Percentiles rank a stretch among this genome's conserved stretches.
These are phyloP conservation scores for Hypoxylon perforatum DNA, from an alignment of 495 filamentous ascomycete genomes.

Conservation along the genomic window DNA sequence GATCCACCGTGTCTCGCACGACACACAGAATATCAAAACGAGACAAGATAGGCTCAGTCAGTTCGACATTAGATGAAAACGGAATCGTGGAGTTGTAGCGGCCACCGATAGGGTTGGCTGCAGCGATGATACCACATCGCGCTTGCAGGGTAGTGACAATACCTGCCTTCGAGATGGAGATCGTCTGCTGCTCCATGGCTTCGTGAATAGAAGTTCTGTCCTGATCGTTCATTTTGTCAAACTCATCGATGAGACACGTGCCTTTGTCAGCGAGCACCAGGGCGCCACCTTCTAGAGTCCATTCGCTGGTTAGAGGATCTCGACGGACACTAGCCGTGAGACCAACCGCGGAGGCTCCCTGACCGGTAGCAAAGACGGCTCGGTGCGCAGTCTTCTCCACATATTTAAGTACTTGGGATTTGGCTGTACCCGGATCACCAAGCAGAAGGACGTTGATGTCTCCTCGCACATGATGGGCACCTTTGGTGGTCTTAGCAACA, in stretches of 20 bases:
- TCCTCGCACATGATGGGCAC: constrained; percentile 89
- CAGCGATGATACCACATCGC: constrained; percentile 96
- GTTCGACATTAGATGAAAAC: constrained; percentile 93
- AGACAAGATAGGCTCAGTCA: constrained; percentile 97
- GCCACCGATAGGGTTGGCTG: constrained; percentile 95
- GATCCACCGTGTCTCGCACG: constrained; percentile 97
- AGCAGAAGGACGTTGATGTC: constrained; percentile 99
- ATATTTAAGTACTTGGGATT: constrained; percentile 98
- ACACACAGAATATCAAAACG: constrained; percentile 99
- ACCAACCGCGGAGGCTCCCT: constrained; percentile 97
- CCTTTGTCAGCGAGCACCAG: constrained; percentile 95
- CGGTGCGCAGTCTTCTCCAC: constrained; percentile 97
- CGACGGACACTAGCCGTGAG: constrained; percentile 95
- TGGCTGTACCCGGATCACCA: constrained; percentile 97
- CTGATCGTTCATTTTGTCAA: constrained; percentile 99
- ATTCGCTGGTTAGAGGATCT: constrained; percentile 95
- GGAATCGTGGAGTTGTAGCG: constrained; percentile 97
- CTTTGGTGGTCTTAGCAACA: constrained; percentile 88
- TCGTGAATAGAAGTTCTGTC: constrained; percentile 98
- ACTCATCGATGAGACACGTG: constrained; percentile 98
- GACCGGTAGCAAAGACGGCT: constrained; percentile 97
- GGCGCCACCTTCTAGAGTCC: constrained; percentile 97
- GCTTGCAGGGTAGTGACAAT: constrained; percentile 98
- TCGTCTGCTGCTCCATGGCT: constrained; percentile 99
- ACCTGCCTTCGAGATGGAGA: constrained; percentile 98